phyloP scores from a whole-genome alignment of 306 rosid genomes.

The Vigna angularis region DNA sequence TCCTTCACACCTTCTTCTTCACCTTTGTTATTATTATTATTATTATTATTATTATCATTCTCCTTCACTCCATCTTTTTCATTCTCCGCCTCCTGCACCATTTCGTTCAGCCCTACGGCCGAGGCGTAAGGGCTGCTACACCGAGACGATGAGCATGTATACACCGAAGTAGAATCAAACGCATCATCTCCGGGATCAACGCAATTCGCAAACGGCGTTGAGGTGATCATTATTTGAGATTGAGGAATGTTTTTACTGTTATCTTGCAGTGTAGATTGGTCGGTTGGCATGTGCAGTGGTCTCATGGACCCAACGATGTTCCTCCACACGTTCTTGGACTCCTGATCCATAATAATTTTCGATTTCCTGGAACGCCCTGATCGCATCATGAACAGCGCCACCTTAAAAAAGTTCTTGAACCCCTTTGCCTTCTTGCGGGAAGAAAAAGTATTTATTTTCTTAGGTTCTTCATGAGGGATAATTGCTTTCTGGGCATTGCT shows the following conservation, averaged over 20 bases:
- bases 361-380: constrained; percentile 51
- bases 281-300: constrained; percentile 63
- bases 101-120: constrained; percentile 61
- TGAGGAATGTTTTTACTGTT: not conserved
- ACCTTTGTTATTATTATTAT: too few relatives aligned
- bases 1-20: not conserved
- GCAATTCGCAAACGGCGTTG: not conserved
- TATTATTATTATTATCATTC: too few relatives aligned
- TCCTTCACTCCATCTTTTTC: not conserved
- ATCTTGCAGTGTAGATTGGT: constrained; percentile 1
- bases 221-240: not conserved
- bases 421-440: constrained; percentile 39
- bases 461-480: not conserved
- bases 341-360: constrained; percentile 25
- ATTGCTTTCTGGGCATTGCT: not conserved
- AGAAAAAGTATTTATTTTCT: not conserved
- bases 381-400: constrained; percentile 59
- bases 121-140: constrained; percentile 51
- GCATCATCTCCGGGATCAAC: not conserved
- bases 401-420: constrained; percentile 53
- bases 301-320: constrained; percentile 66
- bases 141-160: not conserved
- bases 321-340: constrained; percentile 55
- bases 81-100: constrained; percentile 40
- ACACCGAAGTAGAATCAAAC: not conserved